Evolutionary conservation across 177 flowering plant species (phyloP).

Genomic region (Telopea speciosissima): DNA sequence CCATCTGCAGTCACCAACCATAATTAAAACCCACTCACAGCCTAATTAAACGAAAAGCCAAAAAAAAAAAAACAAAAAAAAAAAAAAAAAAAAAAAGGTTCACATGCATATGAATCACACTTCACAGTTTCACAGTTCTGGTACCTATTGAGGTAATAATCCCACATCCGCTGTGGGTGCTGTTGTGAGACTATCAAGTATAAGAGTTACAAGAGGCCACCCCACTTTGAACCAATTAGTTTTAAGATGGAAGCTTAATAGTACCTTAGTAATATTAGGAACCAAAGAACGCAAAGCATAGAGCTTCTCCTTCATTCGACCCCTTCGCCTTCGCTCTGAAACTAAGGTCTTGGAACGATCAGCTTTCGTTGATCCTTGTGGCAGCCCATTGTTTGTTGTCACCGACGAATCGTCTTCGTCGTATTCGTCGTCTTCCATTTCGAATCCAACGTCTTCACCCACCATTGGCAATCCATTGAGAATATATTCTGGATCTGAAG

Average conservation of each 20-base stretch:
- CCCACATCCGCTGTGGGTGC: too few relatives aligned
- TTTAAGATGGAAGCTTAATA: too few relatives aligned
- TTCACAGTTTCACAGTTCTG: too few relatives aligned
- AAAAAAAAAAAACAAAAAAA: too few relatives aligned
- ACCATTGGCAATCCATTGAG: constrained; percentile 9
- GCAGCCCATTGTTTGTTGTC: constrained; percentile 8
- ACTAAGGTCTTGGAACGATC: constrained; percentile 59
- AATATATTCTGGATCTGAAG: constrained; percentile 5
- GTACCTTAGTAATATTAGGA: constrained; percentile 89
- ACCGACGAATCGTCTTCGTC: constrained; percentile 34
- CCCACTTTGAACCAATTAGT: too few relatives aligned
- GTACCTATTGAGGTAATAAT: too few relatives aligned
- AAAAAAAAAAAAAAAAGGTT: too few relatives aligned
- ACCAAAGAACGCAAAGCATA: constrained; percentile 76
- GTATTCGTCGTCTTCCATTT: constrained; percentile 22
- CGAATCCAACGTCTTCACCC: constrained; percentile 11
- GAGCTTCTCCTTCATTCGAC: constrained; percentile 84
- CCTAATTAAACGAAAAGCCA: too few relatives aligned
- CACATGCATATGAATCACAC: too few relatives aligned
- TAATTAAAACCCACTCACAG: not conserved
- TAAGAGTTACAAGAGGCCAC: too few relatives aligned
- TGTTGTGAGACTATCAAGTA: too few relatives aligned
- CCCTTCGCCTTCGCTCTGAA: constrained; percentile 67
- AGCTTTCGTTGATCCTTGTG: constrained; percentile 17
- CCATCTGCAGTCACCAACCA: constrained; percentile 53